These are phyloP conservation scores for Hibiscus tridactylites DNA, from an alignment of 345 rosid genomes.

Conservation along the genomic window DNA sequence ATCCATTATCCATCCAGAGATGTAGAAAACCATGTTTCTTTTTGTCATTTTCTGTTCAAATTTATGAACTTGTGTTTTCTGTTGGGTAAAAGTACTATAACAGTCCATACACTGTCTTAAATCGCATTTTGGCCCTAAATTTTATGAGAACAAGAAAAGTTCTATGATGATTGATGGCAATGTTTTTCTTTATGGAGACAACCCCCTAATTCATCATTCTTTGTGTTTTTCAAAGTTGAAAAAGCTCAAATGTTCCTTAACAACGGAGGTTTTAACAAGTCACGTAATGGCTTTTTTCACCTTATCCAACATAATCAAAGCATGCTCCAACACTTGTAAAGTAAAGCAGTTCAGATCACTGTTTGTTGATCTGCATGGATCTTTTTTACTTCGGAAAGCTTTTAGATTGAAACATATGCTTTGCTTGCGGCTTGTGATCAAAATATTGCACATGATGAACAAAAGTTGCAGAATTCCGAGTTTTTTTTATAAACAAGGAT, in stretches of 20 bases:
- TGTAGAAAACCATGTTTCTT: not conserved
- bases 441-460: not conserved
- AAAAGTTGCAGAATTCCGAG: constrained; percentile 5
- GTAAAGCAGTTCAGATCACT: not conserved
- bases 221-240: not conserved
- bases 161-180: not conserved
- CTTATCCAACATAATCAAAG: constrained; percentile 3
- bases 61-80: not conserved
- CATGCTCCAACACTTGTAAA: not conserved
- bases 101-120: no score
- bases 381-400: not conserved
- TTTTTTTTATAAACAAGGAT: not conserved
- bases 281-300: constrained; percentile 2
- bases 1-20: not conserved
- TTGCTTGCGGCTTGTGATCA: constrained; percentile 6
- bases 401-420: constrained; percentile 1
- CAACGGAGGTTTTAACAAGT: not conserved
- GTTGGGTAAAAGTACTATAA: no score
- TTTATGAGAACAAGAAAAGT: not conserved
- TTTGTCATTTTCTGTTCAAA: not conserved
- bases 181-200: constrained; percentile 6
- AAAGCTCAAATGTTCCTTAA: not conserved
- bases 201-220: not conserved
- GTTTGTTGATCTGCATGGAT: not conserved
- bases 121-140: not conserved